Base-by-base conservation (phyloP, 1,139 yeast species). In the Magnusiomyces starmeri region DNA sequence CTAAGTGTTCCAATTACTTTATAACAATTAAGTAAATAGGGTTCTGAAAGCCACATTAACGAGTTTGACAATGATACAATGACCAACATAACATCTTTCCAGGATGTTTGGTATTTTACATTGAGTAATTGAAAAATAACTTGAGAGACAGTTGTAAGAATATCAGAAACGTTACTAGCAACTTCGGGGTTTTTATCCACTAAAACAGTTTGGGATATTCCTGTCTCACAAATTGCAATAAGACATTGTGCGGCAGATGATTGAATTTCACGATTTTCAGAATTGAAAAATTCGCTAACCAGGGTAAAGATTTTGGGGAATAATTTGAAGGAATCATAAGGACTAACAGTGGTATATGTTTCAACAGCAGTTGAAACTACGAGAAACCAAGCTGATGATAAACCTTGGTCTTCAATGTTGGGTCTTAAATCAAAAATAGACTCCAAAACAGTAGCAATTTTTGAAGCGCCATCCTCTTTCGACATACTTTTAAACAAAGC, bases 321-420 rank as follows among this genome's bases (percentile, higher is more conserved):
- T 59, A 77, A 79, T 22, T 69, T 62, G 46, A 89, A 65, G 54
- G 88, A 82, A 37, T 73, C 70, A 29, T 73, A 64, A 1, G 89
- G 81, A 56, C 83, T 79, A 56, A 84, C 73, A 18, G 69, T 66
- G 16, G 90, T 73, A 64, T 81, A 87, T 6, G 90, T 77, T 50
- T 81, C 81, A 57, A 85, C 74, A 46, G 94, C 96, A 63, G 88
- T 89, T 7, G 97, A 95, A 41, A 92, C 78, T 25, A 89, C 96
- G 1, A 97, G 96, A 49, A 89, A 77, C 98, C 98, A 92, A 9
- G 96, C 79, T 18, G 95, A 96, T 16, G 94, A 88, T 60, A 92
- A 76, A 66, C 88, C 90, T 43, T 83, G 75, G 64, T 92, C 98
- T 60, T 83, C 85, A 26, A 79, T 66, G 1, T 95, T 76, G 6